Percentiles rank a stretch among this genome's conserved stretches.
These are phyloP conservation scores for Tetrastigma voinierianum DNA, from an alignment of 164 flowering plant species.

Conservation along the genomic window DNA sequence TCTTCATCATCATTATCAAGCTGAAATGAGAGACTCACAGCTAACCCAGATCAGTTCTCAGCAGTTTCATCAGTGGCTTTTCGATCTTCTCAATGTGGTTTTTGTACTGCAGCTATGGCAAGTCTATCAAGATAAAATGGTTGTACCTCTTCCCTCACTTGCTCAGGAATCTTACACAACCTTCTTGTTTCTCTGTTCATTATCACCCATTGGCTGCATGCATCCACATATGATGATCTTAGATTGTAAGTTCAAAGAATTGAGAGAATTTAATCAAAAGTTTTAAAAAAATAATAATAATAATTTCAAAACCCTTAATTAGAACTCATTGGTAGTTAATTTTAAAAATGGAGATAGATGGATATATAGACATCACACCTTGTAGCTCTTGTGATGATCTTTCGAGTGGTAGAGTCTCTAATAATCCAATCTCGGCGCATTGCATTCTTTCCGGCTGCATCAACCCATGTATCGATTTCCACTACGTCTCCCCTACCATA, in stretches of 20 bases:
- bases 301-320: too few species aligned
- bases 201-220: conserved; percentile 31
- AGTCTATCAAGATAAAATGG: conserved; percentile 5
- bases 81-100: too few species aligned
- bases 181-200: conserved; percentile 24
- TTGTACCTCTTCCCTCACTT: conserved; percentile 9
- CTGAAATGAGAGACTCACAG: conserved; percentile 36
- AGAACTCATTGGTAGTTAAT: not conserved
- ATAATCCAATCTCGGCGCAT: conserved; percentile 70
- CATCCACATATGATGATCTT: not conserved
- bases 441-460: conserved; percentile 61
- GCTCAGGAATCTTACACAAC: conserved; percentile 7
- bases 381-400: conserved; percentile 54
- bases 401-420: conserved; percentile 53
- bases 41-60: conserved; percentile 42
- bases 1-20: too few species aligned
- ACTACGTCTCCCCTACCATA: conserved; percentile 67
- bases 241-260: not conserved
- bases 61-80: conserved; percentile 4
- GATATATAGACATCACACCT: conserved; percentile 39
- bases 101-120: too few species aligned
- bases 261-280: not conserved
- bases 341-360: not conserved
- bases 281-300: too few species aligned
- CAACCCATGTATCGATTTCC: conserved; percentile 66